Conservation (phyloP, 768 basidiomycete species). For the Suillus subalutaceus region DNA sequence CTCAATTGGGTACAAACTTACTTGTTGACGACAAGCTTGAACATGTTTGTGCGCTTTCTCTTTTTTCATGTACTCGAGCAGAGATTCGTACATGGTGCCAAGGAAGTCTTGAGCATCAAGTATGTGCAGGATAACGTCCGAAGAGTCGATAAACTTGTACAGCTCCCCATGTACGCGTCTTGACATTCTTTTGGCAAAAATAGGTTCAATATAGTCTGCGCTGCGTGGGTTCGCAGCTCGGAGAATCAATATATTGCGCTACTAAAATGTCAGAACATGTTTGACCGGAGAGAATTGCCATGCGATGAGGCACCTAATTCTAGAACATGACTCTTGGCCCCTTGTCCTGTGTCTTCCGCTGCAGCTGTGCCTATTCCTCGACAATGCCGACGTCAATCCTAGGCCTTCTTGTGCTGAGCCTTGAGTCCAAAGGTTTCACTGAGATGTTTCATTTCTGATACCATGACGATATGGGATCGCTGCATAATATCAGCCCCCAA, state of each 20-base stretch:
- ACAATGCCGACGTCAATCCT: conserved; percentile 88
- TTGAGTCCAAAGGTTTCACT: conserved; percentile 94
- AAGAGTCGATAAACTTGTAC: conserved; percentile 99
- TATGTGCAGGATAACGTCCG: conserved; percentile 93
- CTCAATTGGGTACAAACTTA: conserved; percentile 99
- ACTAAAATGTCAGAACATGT: background rate
- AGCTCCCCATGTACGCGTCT: conserved; percentile 95
- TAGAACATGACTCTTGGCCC: conserved; percentile 31
- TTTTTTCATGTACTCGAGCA: conserved; percentile 90
- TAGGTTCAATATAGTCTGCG: conserved; percentile 84
- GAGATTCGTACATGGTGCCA: conserved; percentile 93
- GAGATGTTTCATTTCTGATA: conserved; percentile 86
- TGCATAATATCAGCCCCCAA: conserved; percentile 30
- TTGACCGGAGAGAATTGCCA: conserved; percentile 1
- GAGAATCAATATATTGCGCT: background rate
- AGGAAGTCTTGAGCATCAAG: conserved; percentile 95
- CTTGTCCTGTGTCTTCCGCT: conserved; percentile 54
- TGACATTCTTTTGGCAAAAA: conserved; percentile 94
- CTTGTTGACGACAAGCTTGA: conserved; percentile 96
- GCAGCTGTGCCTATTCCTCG: conserved; percentile 74
- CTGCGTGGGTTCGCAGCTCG: conserved; percentile 12
- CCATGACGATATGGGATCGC: conserved; percentile 82
- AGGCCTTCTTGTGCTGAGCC: conserved; percentile 87
- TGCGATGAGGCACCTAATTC: conserved; percentile 41
- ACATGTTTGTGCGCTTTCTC: conserved; percentile 88